These are phyloP conservation scores for Boletus rubroflammeus DNA, from an alignment of 768 basidiomycete genomes.

Conservation along the genomic window DNA sequence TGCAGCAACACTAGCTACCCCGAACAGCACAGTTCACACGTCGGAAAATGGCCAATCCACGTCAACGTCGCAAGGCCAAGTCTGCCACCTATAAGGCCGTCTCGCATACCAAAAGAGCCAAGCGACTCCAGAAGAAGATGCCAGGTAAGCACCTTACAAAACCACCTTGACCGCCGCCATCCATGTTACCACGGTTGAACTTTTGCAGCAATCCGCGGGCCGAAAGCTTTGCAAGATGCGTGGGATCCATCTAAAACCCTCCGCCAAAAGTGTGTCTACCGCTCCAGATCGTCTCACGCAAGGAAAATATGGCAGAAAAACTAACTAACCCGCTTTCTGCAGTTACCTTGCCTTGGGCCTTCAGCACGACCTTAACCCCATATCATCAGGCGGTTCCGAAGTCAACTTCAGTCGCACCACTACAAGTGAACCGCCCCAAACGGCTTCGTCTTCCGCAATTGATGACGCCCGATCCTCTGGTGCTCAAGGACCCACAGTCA, in stretches of 20 bases:
- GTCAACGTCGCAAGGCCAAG: slow-evolving; percentile 83
- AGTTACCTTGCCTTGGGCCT: slow-evolving; percentile 83
- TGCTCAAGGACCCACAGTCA: slow-evolving; percentile 16
- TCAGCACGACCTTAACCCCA: slow-evolving; percentile 62
- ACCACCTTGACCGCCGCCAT: neutral
- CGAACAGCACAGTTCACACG: too few species aligned
- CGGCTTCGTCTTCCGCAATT: neutral
- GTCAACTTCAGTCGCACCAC: slow-evolving; percentile 16
- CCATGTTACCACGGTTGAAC: too few species aligned
- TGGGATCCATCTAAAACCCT: slow-evolving; percentile 90
- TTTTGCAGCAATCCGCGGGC: slow-evolving; percentile 69
- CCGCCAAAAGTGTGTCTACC: slow-evolving; percentile 77
- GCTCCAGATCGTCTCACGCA: neutral
- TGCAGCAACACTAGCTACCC: too few species aligned
- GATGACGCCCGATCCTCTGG: neutral
- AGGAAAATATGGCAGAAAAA: neutral
- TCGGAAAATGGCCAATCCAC: slow-evolving; percentile 83
- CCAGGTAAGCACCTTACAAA: slow-evolving; percentile 48
- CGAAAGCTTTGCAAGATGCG: slow-evolving; percentile 73
- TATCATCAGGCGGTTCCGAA: slow-evolving; percentile 67
- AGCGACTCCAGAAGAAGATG: slow-evolving; percentile 74
- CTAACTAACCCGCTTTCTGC: slow-evolving; percentile 2
- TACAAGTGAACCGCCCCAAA: neutral
- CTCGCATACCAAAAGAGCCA: slow-evolving; percentile 70
- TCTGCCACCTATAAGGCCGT: slow-evolving; percentile 73